phyloP scores from a whole-genome alignment of 2,329 filamentous ascomycete species.

The Ceratocystis destructans region DNA sequence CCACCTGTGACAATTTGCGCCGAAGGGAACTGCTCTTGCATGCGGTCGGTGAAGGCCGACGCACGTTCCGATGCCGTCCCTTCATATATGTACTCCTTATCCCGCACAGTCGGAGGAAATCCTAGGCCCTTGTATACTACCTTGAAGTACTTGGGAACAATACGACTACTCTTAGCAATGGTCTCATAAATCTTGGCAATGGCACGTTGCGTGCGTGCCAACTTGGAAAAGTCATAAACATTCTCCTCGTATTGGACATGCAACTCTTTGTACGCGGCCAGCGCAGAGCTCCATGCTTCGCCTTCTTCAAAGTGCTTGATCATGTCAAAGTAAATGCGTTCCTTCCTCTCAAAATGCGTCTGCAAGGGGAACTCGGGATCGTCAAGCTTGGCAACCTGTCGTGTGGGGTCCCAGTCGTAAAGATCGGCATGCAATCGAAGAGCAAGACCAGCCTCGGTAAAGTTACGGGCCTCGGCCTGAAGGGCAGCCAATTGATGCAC shows the following conservation, averaged over 20 bases:
- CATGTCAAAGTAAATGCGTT: conserved; percentile 83
- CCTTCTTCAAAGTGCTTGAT: conserved; percentile 90
- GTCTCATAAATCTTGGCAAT: conserved; percentile 88
- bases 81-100: conserved; percentile 90
- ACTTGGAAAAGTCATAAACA: conserved; percentile 78
- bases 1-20: conserved; percentile 65
- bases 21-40: conserved; percentile 79
- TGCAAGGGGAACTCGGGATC: conserved; percentile 74
- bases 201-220: conserved; percentile 75
- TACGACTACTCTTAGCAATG: conserved; percentile 66
- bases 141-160: conserved; percentile 76
- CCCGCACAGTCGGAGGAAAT: conserved; percentile 65
- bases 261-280: conserved; percentile 80
- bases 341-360: conserved; percentile 81
- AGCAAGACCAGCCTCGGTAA: conserved; percentile 77
- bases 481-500: conserved; percentile 78
- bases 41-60: conserved; percentile 71
- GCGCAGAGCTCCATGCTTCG: conserved; percentile 80
- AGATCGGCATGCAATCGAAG: conserved; percentile 82
- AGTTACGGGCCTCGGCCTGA: conserved; percentile 62
- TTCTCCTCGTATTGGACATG: conserved; percentile 83
- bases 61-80: conserved; percentile 63
- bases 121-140: conserved; percentile 82
- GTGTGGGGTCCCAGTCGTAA: conserved; percentile 75
- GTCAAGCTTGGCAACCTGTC: conserved; percentile 47